Percentiles rank a stretch among this genome's conserved stretches.
phyloP scores from a whole-genome alignment of 2,329 filamentous ascomycete genomes.

The Cyphellophora attinorum region DNA sequence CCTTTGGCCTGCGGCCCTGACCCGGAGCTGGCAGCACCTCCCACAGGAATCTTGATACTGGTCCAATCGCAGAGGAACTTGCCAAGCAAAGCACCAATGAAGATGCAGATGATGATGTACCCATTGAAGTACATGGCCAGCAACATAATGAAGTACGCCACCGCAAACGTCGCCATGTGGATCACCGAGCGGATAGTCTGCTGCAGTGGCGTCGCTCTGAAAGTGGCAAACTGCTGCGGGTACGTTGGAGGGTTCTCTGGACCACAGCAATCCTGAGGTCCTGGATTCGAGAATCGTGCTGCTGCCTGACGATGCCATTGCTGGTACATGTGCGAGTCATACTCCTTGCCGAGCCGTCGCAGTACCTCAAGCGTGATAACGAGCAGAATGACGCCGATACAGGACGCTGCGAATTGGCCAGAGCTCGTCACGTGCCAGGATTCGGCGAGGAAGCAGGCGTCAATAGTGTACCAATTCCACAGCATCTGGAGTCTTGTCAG shows the following conservation, averaged over 20 bases:
- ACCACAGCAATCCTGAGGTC: not conserved
- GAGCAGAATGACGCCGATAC: slow-evolving; percentile 68
- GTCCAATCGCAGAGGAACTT: slow-evolving; percentile 63
- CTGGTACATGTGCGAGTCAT: slow-evolving; percentile 48
- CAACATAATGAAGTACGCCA: slow-evolving; percentile 71
- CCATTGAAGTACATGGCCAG: slow-evolving; percentile 58
- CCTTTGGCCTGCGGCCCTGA: not conserved
- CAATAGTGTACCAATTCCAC: slow-evolving; percentile 66
- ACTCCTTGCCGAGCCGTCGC: slow-evolving; percentile 61
- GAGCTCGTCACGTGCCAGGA: slow-evolving; percentile 61
- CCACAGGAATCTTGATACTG: slow-evolving; percentile 28
- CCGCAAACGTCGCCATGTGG: slow-evolving; percentile 41
- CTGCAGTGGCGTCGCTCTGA: slow-evolving; percentile 13
- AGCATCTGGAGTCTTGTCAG: slow-evolving; percentile 45
- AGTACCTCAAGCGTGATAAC: slow-evolving; percentile 64
- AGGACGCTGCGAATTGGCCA: slow-evolving; percentile 69
- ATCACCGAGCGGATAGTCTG: slow-evolving; percentile 13
- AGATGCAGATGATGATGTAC: slow-evolving; percentile 73
- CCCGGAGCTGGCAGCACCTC: not conserved
- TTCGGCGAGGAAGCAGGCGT: slow-evolving; percentile 52
- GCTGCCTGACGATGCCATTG: slow-evolving; percentile 13
- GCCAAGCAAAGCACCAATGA: slow-evolving; percentile 66
- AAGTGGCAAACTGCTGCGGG: slow-evolving; percentile 2
- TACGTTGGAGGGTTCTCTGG: not conserved
- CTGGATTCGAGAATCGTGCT: not conserved